Base-by-base conservation (phyloP, 495 filamentous ascomycete genomes). In the Penicillium egyptiacum region DNA sequence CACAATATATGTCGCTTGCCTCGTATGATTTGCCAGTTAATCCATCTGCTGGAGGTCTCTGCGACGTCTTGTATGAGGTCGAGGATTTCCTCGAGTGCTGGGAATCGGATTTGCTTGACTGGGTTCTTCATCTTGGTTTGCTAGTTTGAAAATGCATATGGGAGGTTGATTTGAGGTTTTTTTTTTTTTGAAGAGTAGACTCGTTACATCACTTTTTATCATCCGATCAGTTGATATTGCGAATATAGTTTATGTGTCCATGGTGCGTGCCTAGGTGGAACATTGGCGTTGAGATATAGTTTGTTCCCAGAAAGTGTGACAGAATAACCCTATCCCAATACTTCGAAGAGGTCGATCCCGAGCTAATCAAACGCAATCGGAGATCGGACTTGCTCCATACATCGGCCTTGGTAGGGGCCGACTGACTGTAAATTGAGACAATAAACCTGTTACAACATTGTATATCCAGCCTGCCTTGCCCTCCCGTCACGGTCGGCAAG, bases 191-290 rank as follows among this genome's bases (percentile, higher is more conserved):
- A 8, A 12, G 16, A 16, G 17, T 5, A 31, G n/a, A 37, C n/a
- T 17, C 17, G 16, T 55, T 47, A 46, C 53, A 55, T 55, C 53
- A 55, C 53, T 46, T 46, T 55, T 55, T 44, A 55, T 55, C 52
- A 55, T 55, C 25, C 20, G 12, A 4, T 47, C 28, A 8, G n/a
- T 31, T 6, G 23, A 7, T 23, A 22, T 10, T 43, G n/a, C 30
- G 39, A 17, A 28, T 8, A 23, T 33, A 14, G 30, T 47, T 55
- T 19, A 16, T 6, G 4, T 5, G 22, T 26, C 53, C 53, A 47
- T 55, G 53, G 39, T n/a, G n/a, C n/a, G n/a, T n/a, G n/a, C n/a
- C n/a, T n/a, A n/a, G n/a, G n/a, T 17, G 23, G 16, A n/a, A 26
- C 31, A 25, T 39, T 41, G 3, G 6, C 1, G 10, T n/a, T 22